phyloP scores from a whole-genome alignment of 768 basidiomycete species.

The Aureoboletus auriporus region DNA sequence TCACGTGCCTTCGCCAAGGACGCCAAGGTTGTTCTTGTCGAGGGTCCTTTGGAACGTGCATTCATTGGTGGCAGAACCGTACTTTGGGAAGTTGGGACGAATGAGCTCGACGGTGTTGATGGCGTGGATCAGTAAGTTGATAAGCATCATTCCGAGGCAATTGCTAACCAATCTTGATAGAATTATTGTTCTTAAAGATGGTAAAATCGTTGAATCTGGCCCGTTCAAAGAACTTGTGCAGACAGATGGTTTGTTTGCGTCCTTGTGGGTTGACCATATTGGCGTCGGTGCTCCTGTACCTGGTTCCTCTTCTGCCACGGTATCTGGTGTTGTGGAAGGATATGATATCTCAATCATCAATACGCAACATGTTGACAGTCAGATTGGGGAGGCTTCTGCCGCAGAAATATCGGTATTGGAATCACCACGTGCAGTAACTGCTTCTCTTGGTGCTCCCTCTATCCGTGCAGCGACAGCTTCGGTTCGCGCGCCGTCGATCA shows the following conservation, averaged over 20 bases:
- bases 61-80: conserved; percentile 19
- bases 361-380: conserved; percentile 10
- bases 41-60: conserved; percentile 21
- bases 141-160: neutral
- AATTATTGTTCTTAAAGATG: conserved; percentile 89
- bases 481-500: conserved; percentile 19
- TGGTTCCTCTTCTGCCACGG: conserved; percentile 23
- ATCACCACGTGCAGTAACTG: conserved; percentile 13
- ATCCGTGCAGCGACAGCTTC: conserved; percentile 14
- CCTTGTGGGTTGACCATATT: conserved; percentile 88
- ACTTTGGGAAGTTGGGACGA: conserved; percentile 25
- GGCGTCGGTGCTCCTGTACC: conserved; percentile 48
- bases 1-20: conserved; percentile 23
- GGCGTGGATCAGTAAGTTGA: conserved; percentile 53
- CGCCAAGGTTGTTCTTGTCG: conserved; percentile 24
- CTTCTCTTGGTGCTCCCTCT: conserved; percentile 18
- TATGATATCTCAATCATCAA: conserved; percentile 24
- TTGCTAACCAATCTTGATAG: conserved; percentile 34
- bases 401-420: conserved; percentile 3
- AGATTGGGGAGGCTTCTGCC: conserved; percentile 19
- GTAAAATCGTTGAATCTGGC: conserved; percentile 81
- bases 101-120: conserved; percentile 43
- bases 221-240: conserved; percentile 74
- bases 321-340: conserved; percentile 23
- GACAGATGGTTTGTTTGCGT: conserved; percentile 67